These are phyloP conservation scores for Ganoderma meredithae DNA, from an alignment of 1,284 basidiomycete genomes.

Conservation along the genomic window DNA sequence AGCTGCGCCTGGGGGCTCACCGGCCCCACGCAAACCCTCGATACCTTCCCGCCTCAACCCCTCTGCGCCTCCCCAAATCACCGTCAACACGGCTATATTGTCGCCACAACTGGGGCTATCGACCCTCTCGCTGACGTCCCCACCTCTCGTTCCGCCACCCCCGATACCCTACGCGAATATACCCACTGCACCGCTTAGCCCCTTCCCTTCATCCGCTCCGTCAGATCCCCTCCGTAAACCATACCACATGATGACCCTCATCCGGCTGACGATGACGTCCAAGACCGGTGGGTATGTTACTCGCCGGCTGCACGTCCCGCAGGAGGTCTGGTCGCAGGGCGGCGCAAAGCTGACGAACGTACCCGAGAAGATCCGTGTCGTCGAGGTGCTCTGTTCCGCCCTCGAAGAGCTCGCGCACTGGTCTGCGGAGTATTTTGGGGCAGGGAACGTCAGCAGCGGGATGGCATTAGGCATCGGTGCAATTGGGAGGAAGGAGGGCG, in stretches of 20 bases:
- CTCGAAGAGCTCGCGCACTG: slow-evolving; percentile 77
- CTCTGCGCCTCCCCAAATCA: slow-evolving; percentile 52
- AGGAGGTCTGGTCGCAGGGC: slow-evolving; percentile 90
- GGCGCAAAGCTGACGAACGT: slow-evolving; percentile 85
- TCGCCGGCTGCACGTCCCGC: slow-evolving; percentile 85
- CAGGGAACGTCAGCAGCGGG: slow-evolving; percentile 78
- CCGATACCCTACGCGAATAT: slow-evolving; percentile 60
- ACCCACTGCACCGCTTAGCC: slow-evolving; percentile 77
- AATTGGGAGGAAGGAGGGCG: slow-evolving; percentile 74
- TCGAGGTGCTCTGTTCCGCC: slow-evolving; percentile 79
- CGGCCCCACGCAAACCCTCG: slow-evolving; percentile 62
- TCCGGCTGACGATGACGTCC: slow-evolving; percentile 84
- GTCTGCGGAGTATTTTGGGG: slow-evolving; percentile 76
- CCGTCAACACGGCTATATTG: slow-evolving; percentile 60
- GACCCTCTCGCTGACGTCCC: slow-evolving; percentile 33
- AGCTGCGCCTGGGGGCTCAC: slow-evolving; percentile 42
- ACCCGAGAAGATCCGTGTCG: slow-evolving; percentile 86
- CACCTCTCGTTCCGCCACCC: slow-evolving; percentile 58
- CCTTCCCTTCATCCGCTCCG: slow-evolving; percentile 74
- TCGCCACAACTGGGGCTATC: slow-evolving; percentile 46
- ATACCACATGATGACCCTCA: slow-evolving; percentile 88
- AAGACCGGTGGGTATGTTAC: slow-evolving; percentile 89
- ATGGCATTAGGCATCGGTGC: slow-evolving; percentile 74
- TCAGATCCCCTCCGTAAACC: slow-evolving; percentile 82
- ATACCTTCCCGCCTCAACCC: slow-evolving; percentile 65